Evolutionary conservation across 2,329 filamentous ascomycete species (phyloP).

Genomic region (Albophoma yamanashiensis): DNA sequence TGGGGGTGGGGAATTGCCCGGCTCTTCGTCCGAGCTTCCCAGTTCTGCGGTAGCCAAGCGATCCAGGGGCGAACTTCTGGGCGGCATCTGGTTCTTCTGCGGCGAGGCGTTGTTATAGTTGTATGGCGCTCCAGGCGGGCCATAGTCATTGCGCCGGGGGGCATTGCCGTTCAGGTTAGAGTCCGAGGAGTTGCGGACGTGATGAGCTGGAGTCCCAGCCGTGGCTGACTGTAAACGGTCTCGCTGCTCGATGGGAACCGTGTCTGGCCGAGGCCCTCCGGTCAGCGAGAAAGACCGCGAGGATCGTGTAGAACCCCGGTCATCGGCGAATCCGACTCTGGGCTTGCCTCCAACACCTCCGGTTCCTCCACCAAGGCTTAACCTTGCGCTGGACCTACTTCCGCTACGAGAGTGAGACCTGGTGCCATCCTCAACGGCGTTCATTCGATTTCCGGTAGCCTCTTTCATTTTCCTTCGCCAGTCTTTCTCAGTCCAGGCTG

Average conservation of each 20-base stretch:
- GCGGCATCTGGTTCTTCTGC: slow-evolving; percentile 23
- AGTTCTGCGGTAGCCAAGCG: slow-evolving; percentile 38
- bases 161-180: slow-evolving; percentile 15
- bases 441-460: slow-evolving; percentile 70
- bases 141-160: slow-evolving; percentile 13
- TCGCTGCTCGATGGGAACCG: slow-evolving; percentile 34
- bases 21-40: slow-evolving; percentile 47
- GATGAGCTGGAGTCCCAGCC: slow-evolving; percentile 20
- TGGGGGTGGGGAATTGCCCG: slow-evolving; percentile 19
- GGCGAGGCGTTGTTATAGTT: slow-evolving; percentile 15
- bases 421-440: slow-evolving; percentile 42
- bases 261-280: slow-evolving; percentile 36
- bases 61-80: slow-evolving; percentile 30
- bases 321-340: slow-evolving; percentile 50
- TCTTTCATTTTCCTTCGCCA: slow-evolving; percentile 90
- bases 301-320: slow-evolving; percentile 36
- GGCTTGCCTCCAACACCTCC: slow-evolving; percentile 19
- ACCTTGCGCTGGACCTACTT: slow-evolving; percentile 46
- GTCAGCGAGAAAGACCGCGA: slow-evolving; percentile 41
- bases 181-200: slow-evolving; percentile 39
- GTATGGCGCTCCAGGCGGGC: slow-evolving; percentile 13
- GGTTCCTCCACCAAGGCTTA: slow-evolving; percentile 33
- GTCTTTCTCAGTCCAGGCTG: slow-evolving; percentile 71
- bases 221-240: slow-evolving; percentile 23
- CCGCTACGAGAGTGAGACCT: slow-evolving; percentile 38